Conservation (phyloP, 176 grass and related monocot genomes). For the Triticum urartu region DNA sequence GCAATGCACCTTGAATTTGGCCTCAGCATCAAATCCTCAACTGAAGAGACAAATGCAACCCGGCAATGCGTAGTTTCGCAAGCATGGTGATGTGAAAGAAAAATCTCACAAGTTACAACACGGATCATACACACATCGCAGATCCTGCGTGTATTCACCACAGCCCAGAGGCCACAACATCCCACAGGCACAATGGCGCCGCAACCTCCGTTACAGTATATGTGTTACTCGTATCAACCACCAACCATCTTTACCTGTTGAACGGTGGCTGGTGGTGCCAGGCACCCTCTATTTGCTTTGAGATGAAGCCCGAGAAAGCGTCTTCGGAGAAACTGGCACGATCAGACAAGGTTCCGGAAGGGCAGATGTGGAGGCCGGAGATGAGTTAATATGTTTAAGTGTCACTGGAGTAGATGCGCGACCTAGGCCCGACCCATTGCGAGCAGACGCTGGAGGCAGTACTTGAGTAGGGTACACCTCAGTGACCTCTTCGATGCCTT, state of each 20-base stretch:
- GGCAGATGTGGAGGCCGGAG: conserved; percentile 33
- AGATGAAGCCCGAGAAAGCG: background rate
- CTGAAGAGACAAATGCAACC: background rate
- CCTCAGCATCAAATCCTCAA: background rate
- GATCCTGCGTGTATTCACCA: conserved; percentile 17
- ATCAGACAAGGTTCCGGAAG: conserved; percentile 52
- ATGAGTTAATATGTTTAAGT: conserved; percentile 32
- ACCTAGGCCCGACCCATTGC: background rate
- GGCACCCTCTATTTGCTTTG: conserved; percentile 21
- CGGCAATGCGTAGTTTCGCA: background rate
- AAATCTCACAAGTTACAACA: conserved; percentile 33
- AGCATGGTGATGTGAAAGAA: conserved; percentile 18
- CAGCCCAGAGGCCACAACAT: background rate
- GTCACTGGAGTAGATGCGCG: conserved; percentile 23
- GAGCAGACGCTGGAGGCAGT: conserved; percentile 31
- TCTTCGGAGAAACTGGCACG: conserved; percentile 42
- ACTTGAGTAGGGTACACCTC: conserved; percentile 83
- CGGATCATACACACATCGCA: conserved; percentile 13
- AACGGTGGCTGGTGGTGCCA: background rate
- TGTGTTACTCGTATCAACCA: conserved; percentile 20
- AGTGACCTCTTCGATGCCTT: conserved; percentile 92
- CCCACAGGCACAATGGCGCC: conserved; percentile 16
- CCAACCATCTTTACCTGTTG: conserved; percentile 21
- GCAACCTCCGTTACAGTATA: conserved; percentile 14
- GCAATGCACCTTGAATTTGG: background rate